These are phyloP conservation scores for Neoarthrinium moseri DNA, from an alignment of 2,329 filamentous ascomycete species.

Conservation along the genomic window DNA sequence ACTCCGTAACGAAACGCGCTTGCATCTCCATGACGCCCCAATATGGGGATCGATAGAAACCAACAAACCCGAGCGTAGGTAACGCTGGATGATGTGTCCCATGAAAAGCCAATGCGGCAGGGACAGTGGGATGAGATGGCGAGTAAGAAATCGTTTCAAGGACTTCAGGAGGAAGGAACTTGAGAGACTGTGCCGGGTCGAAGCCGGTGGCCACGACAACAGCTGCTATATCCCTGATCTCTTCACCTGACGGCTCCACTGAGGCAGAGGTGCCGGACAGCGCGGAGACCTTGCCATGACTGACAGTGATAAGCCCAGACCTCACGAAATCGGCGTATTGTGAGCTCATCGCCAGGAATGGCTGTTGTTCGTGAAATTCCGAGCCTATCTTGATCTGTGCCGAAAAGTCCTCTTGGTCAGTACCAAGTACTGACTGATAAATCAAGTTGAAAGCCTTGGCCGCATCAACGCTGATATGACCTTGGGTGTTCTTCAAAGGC, in stretches of 20 bases:
- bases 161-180: slow-evolving; percentile 60
- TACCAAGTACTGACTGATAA: slow-evolving; percentile 47
- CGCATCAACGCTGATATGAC: slow-evolving; percentile 59
- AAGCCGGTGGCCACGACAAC: slow-evolving; percentile 78
- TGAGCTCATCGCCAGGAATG: slow-evolving; percentile 69
- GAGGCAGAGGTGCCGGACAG: slow-evolving; percentile 35
- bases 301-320: slow-evolving; percentile 55
- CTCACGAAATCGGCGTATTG: slow-evolving; percentile 74
- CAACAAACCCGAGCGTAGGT: slow-evolving; percentile 72
- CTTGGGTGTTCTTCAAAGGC: slow-evolving; percentile 61
- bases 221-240: slow-evolving; percentile 58
- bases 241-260: slow-evolving; percentile 24
- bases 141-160: slow-evolving; percentile 58
- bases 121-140: slow-evolving; percentile 51
- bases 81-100: slow-evolving; percentile 60
- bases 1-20: slow-evolving; percentile 62
- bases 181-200: slow-evolving; percentile 60
- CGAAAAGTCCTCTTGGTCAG: slow-evolving; percentile 53
- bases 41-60: slow-evolving; percentile 81
- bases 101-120: slow-evolving; percentile 67
- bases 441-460: slow-evolving; percentile 54
- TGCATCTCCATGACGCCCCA: slow-evolving; percentile 91
- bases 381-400: slow-evolving; percentile 36
- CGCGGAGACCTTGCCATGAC: slow-evolving; percentile 44
- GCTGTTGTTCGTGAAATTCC: slow-evolving; percentile 46